Conservation (phyloP, 1,139 yeast species). For the Trichomonascaceae sp. region DNA sequence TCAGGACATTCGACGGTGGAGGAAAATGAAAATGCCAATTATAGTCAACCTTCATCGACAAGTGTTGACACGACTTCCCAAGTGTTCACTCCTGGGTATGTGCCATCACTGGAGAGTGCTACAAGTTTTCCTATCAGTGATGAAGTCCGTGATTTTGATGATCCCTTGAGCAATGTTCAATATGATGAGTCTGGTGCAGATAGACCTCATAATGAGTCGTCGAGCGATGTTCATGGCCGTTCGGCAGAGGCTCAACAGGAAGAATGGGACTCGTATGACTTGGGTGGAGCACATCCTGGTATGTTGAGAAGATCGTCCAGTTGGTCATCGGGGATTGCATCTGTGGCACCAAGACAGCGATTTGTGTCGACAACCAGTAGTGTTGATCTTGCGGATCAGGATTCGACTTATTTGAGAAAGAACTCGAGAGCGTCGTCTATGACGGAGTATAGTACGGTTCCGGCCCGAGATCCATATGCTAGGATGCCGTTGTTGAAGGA, state of each 20-base stretch:
- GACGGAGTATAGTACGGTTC: not conserved
- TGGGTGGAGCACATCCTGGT: not conserved
- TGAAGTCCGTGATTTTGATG: not conserved
- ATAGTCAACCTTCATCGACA: not conserved
- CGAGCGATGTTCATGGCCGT: not conserved
- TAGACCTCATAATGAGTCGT: not conserved
- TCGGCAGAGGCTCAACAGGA: not conserved
- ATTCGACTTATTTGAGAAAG: not conserved
- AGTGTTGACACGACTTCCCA: not conserved
- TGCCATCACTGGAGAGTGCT: not conserved
- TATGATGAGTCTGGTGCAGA: not conserved
- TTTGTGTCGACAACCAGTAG: conserved; percentile 15
- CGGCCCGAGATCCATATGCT: conserved; percentile 3
- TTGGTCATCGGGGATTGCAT: not conserved
- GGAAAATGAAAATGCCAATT: not conserved
- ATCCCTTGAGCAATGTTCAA: not conserved
- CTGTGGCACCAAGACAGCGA: conserved; percentile 6
- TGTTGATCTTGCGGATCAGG: conserved; percentile 18
- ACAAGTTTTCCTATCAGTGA: not conserved
- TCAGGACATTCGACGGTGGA: not conserved
- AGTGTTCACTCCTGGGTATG: not conserved
- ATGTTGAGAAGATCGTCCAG: not conserved
- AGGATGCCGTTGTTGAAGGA: conserved; percentile 9
- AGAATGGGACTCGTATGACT: not conserved
- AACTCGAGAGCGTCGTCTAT: conserved; percentile 5